Percentiles rank a stretch among this genome's conserved stretches.
Evolutionary conservation across 2,329 filamentous ascomycete species (phyloP).

Genomic region (Cytospora leucostoma): DNA sequence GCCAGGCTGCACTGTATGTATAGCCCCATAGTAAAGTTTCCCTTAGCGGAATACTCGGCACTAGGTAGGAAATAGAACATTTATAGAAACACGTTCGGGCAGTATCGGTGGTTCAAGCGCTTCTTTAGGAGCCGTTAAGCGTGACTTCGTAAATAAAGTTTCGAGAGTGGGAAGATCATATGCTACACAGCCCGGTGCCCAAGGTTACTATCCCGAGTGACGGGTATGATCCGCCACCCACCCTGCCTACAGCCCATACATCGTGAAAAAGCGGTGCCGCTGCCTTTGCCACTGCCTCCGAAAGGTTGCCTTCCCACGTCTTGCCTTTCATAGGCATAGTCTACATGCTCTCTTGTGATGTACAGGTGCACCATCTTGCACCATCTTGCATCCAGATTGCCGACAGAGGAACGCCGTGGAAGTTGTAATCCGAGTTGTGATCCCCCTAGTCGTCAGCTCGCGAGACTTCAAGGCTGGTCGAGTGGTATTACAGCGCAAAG

Average conservation of each 20-base stretch:
- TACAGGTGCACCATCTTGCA: conserved; percentile 11
- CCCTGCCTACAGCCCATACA: background rate
- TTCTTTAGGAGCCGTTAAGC: background rate
- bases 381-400: background rate
- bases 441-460: background rate
- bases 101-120: background rate
- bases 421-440: background rate
- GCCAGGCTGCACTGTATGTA: too few species aligned
- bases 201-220: conserved; percentile 4
- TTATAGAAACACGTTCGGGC: background rate
- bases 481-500: background rate
- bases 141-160: background rate
- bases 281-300: background rate
- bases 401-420: background rate
- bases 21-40: background rate
- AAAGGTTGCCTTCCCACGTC: background rate
- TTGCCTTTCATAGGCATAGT: background rate
- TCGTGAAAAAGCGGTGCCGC: background rate
- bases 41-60: background rate
- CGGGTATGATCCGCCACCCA: background rate
- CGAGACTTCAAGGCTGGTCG: background rate
- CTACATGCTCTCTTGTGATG: conserved; percentile 17
- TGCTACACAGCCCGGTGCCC: conserved; percentile 4
- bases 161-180: background rate
- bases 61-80: background rate